Evolutionary conservation across 208 protist genomes (phyloP).

Genomic region (Wallacemonas sp.): DNA sequence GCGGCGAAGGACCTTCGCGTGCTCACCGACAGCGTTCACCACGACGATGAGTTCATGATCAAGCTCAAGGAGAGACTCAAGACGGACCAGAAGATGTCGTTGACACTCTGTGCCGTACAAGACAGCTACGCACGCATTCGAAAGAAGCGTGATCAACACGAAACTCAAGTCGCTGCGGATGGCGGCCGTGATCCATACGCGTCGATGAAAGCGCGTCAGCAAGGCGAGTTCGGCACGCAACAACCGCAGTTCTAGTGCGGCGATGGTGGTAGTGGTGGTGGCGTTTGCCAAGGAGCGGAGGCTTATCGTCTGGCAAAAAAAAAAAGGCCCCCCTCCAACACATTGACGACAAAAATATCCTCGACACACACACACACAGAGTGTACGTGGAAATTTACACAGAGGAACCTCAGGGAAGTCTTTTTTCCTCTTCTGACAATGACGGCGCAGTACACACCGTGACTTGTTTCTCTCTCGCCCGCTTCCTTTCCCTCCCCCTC

Average conservation of each 20-base stretch:
- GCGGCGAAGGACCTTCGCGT: conserved; percentile 56
- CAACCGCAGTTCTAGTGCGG: conserved; percentile 49
- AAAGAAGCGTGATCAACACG: conserved; percentile 73
- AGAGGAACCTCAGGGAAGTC: too few species aligned
- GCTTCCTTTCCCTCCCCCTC: too few species aligned
- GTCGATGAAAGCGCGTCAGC: conserved; percentile 51
- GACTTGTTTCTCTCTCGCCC: too few species aligned
- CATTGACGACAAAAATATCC: too few species aligned
- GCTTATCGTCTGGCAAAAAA: too few species aligned
- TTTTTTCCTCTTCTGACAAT: too few species aligned
- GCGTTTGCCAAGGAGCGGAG: too few species aligned
- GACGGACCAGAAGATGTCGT: conserved; percentile 69
- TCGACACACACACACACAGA: too few species aligned
- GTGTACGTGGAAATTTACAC: too few species aligned
- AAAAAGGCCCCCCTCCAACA: too few species aligned
- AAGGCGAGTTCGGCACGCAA: conserved; percentile 56
- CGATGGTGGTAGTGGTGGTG: too few species aligned
- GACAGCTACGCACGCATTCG: conserved; percentile 83
- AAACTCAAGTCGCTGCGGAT: conserved; percentile 75
- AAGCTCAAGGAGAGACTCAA: conserved; percentile 71
- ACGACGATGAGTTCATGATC: conserved; percentile 84
- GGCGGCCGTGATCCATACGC: conserved; percentile 75
- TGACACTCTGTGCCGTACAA: conserved; percentile 82
- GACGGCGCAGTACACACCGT: too few species aligned
- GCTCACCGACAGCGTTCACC: conserved; percentile 54